Conservation (phyloP, 129 eudicot genomes). For the Helichrysum umbraculigerum region DNA sequence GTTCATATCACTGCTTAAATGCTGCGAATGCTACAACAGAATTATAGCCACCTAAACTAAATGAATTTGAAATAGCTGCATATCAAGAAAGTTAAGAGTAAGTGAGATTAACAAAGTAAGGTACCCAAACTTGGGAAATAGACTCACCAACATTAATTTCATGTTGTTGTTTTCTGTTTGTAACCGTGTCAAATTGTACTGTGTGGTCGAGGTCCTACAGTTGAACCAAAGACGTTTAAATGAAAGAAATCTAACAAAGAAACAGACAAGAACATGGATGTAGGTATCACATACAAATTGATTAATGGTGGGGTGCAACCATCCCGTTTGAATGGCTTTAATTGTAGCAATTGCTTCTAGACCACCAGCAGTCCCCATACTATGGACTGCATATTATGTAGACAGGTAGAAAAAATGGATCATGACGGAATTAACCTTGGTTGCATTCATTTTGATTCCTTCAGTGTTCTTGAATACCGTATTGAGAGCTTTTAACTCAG, state of each 20-base stretch:
- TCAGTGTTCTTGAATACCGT: background rate
- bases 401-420: background rate
- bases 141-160: slow-evolving; percentile 9
- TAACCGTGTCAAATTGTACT: background rate
- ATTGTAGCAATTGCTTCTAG: background rate
- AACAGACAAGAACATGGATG: background rate
- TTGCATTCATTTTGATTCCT: background rate
- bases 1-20: background rate
- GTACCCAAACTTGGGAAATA: background rate
- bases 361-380: background rate
- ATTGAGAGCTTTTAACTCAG: background rate
- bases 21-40: background rate
- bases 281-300: background rate
- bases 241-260: background rate
- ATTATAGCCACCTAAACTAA: background rate
- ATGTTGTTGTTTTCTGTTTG: background rate
- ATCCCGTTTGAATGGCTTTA: background rate
- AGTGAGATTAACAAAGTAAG: background rate
- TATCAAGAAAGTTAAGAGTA: background rate
- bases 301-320: background rate
- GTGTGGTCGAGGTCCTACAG: background rate
- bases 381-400: background rate
- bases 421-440: background rate
- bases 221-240: background rate
- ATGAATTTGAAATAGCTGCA: slow-evolving; percentile 5